Percentiles rank a stretch among this genome's conserved stretches.
Evolutionary conservation across 345 rosid genomes (phyloP).

Genomic region (Iberis pinnata): DNA sequence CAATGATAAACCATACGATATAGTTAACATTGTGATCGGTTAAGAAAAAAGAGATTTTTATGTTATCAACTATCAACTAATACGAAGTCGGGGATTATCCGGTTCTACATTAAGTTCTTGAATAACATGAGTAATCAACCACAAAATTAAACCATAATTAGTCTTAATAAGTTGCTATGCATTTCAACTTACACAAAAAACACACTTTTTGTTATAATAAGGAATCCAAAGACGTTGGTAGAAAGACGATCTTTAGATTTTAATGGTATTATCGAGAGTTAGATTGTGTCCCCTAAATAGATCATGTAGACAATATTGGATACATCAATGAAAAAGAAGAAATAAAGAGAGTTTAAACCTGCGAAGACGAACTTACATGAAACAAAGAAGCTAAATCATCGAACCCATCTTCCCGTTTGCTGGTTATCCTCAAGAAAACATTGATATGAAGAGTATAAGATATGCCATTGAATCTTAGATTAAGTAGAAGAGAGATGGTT

Average conservation of each 20-base stretch:
- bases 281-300: slow-evolving; percentile 76
- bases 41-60: too few species aligned
- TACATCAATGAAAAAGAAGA: slow-evolving; percentile 3
- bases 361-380: slow-evolving; percentile 49
- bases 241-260: slow-evolving; percentile 68
- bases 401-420: slow-evolving; percentile 80
- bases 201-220: too few species aligned
- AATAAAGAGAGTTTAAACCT: not conserved
- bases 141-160: too few species aligned
- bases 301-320: slow-evolving; percentile 43
- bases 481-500: slow-evolving; percentile 24
- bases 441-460: slow-evolving; percentile 45
- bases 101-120: too few species aligned
- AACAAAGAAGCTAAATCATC: slow-evolving; percentile 94
- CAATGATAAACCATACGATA: too few species aligned
- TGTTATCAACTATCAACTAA: too few species aligned
- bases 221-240: slow-evolving; percentile 76
- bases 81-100: too few species aligned
- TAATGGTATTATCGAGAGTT: slow-evolving; percentile 82
- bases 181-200: too few species aligned
- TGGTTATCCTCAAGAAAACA: slow-evolving; percentile 85
- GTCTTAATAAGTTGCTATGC: too few species aligned
- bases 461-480: not conserved
- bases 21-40: too few species aligned
- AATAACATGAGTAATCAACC: too few species aligned